These are phyloP conservation scores for Eucalyptus pumila DNA, from an alignment of 345 rosid genomes.

Conservation along the genomic window DNA sequence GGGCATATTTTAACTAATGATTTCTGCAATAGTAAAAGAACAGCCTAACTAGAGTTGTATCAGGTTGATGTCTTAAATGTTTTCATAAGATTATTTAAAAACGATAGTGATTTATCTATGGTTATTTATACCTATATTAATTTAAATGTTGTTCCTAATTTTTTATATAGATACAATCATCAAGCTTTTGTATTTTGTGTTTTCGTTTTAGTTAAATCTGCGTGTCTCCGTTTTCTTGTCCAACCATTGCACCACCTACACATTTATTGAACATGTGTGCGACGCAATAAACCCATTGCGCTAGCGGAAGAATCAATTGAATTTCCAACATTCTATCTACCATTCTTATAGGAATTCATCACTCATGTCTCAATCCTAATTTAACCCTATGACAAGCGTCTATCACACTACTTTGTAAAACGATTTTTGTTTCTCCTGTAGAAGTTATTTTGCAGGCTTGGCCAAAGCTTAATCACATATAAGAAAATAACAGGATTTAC, in stretches of 20 bases:
- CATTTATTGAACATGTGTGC: not conserved
- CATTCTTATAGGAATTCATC: not conserved
- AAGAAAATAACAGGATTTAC: not conserved
- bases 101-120: not conserved
- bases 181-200: not conserved
- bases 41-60: not conserved
- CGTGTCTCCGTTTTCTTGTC: not conserved
- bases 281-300: not conserved
- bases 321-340: not conserved
- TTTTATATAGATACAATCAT: not conserved
- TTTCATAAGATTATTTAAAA: not conserved
- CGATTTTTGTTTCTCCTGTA: not conserved
- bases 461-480: not conserved
- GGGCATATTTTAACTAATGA: not conserved
- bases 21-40: not conserved
- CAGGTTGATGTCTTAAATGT: not conserved
- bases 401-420: not conserved
- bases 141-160: not conserved
- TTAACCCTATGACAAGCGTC: not conserved
- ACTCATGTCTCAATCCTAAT: not conserved
- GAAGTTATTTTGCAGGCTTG: not conserved
- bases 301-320: not conserved
- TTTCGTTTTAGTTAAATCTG: not conserved
- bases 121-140: not conserved
- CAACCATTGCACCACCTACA: not conserved